Evolutionary conservation across 2,329 filamentous ascomycete genomes (phyloP).

Genomic region (Sporothrix pallida): DNA sequence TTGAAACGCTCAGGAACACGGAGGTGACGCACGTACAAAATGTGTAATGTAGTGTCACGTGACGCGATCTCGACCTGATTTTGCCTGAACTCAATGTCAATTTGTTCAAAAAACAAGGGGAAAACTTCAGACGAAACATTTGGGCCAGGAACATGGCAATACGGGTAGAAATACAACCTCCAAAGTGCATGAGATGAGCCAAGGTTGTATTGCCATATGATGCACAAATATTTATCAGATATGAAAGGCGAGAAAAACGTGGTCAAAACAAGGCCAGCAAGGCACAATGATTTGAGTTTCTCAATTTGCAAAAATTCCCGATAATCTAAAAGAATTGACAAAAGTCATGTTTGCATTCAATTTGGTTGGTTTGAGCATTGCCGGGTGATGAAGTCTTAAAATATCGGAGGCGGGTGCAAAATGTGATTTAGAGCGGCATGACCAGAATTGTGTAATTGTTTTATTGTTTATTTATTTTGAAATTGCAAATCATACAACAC

Average conservation of each 20-base stretch:
- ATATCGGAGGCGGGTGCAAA: background rate
- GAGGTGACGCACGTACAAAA: background rate
- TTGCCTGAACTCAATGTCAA: background rate
- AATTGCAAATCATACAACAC: background rate
- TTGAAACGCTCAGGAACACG: constrained; percentile 25
- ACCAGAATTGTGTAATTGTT: no score
- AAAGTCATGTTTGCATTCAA: background rate
- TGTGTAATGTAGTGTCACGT: constrained; percentile 4
- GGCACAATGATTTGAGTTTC: background rate
- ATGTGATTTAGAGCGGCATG: background rate
- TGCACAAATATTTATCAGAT: background rate
- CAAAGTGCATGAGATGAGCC: no score
- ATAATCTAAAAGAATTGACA: no score
- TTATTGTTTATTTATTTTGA: background rate
- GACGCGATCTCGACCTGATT: background rate
- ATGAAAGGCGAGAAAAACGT: background rate
- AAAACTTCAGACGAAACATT: constrained; percentile 11
- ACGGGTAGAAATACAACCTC: background rate
- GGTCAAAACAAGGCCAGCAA: background rate
- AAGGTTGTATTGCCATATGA: background rate
- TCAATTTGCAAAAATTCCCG: background rate
- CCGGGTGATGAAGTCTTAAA: background rate
- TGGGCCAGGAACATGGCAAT: background rate
- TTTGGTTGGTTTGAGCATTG: background rate
- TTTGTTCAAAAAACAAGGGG: background rate